phyloP scores from a whole-genome alignment of 768 basidiomycete genomes.

The Phylloporus sp. region DNA sequence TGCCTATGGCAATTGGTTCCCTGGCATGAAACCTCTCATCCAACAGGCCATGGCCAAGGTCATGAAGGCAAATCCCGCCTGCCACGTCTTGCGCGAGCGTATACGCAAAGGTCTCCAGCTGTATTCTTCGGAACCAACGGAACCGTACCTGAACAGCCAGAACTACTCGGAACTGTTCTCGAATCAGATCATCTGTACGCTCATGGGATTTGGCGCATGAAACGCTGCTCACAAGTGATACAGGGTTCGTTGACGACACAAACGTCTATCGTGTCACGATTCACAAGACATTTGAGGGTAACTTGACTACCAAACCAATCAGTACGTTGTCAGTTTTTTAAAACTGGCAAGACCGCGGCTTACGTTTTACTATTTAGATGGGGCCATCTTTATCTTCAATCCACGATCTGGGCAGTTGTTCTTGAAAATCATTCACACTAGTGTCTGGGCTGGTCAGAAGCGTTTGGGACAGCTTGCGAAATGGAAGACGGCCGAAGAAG shows the following conservation, averaged over 20 bases:
- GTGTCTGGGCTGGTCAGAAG: constrained; percentile 99
- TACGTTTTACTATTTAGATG: constrained; percentile 46
- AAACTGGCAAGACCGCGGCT: neutral
- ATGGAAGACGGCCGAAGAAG: constrained; percentile 99
- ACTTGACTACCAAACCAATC: constrained; percentile 98
- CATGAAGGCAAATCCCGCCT: constrained; percentile 99
- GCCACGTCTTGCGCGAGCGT: constrained; percentile 95
- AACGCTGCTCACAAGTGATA: constrained; percentile 7
- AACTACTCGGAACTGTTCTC: constrained; percentile 96
- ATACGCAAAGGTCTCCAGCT: constrained; percentile 97
- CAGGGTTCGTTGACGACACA: constrained; percentile 98
- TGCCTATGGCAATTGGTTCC: constrained; percentile 99
- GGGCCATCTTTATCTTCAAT: constrained; percentile 99
- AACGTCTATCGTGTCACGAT: constrained; percentile 99
- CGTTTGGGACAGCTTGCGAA: constrained; percentile 99
- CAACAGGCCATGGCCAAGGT: constrained; percentile 99
- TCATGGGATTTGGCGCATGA: neutral
- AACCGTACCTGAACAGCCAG: constrained; percentile 98
- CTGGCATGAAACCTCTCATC: constrained; percentile 94
- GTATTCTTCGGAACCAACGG: constrained; percentile 98
- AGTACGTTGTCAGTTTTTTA: constrained; percentile 44
- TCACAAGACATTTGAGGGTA: constrained; percentile 99
- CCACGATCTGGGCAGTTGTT: constrained; percentile 97
- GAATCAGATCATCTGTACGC: constrained; percentile 91
- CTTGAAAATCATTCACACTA: constrained; percentile 99